phyloP scores from a whole-genome alignment of 2,329 filamentous ascomycete species.

The Aspergillus ibericus region DNA sequence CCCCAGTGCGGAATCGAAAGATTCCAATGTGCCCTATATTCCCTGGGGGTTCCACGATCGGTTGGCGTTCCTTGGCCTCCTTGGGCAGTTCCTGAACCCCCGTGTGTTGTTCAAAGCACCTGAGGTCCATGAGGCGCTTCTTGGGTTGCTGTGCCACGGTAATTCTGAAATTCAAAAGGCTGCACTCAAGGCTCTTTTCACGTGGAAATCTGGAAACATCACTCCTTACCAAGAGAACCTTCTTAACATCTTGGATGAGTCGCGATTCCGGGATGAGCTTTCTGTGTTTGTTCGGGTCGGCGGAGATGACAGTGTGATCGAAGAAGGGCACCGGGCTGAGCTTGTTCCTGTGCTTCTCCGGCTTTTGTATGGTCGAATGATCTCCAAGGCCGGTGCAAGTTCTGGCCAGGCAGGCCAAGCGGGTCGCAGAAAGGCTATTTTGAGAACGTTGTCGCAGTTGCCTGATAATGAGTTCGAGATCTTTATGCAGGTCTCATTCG shows the following conservation, averaged over 20 bases:
- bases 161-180: slow-evolving; percentile 86
- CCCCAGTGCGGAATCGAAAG: slow-evolving; percentile 17
- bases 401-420: slow-evolving; percentile 80
- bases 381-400: slow-evolving; percentile 73
- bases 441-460: slow-evolving; percentile 78
- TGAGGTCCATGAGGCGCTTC: slow-evolving; percentile 72
- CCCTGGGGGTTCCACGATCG: slow-evolving; percentile 64
- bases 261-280: slow-evolving; percentile 90
- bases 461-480: slow-evolving; percentile 70
- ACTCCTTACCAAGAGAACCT: slow-evolving; percentile 81
- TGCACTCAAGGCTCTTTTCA: slow-evolving; percentile 77
- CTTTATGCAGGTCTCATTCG: slow-evolving; percentile 81
- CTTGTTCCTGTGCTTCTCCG: slow-evolving; percentile 85
- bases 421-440: slow-evolving; percentile 68
- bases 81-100: slow-evolving; percentile 84
- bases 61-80: slow-evolving; percentile 76
- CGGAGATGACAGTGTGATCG: slow-evolving; percentile 63
- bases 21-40: slow-evolving; percentile 21
- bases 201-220: slow-evolving; percentile 82
- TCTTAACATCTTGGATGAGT: slow-evolving; percentile 83
- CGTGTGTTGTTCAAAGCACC: slow-evolving; percentile 75
- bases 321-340: slow-evolving; percentile 67
- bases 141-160: slow-evolving; percentile 78
- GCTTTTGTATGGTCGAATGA: slow-evolving; percentile 83
- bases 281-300: slow-evolving; percentile 80